A percentile compares a stretch with the other conserved stretches of the same genome.
Evolutionary conservation across 768 basidiomycete species (phyloP).

Genomic region (Lactifluus volemus): DNA sequence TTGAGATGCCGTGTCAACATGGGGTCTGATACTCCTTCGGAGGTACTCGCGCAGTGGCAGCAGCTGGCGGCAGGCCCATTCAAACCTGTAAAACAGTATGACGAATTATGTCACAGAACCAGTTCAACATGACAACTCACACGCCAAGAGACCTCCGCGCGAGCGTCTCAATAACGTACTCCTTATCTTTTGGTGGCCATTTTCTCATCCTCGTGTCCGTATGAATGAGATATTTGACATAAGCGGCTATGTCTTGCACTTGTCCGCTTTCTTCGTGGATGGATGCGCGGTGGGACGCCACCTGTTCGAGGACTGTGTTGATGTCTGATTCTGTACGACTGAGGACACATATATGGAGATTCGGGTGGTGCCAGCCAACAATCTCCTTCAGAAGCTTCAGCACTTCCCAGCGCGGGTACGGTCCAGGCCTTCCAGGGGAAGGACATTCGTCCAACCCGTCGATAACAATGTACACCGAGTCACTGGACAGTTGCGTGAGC

Average conservation of each 20-base stretch:
- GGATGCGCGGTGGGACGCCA: not conserved
- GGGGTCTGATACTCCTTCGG: not conserved
- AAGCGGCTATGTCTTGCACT: not conserved
- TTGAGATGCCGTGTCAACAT: not conserved
- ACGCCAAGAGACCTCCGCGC: not conserved
- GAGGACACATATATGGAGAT: not conserved
- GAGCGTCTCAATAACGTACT: not conserved
- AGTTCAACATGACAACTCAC: not conserved
- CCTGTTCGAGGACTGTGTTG: not conserved
- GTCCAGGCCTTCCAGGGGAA: not conserved
- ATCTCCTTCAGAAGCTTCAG: not conserved
- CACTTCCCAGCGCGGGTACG: not conserved
- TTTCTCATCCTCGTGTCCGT: not conserved
- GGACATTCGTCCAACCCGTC: not conserved
- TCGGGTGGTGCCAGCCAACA: too few species aligned
- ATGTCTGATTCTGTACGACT: not conserved
- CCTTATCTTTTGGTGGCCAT: not conserved
- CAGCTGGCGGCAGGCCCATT: not conserved
- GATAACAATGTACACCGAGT: not conserved
- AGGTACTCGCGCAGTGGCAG: not conserved
- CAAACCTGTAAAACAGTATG: not conserved
- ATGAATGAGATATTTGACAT: not conserved
- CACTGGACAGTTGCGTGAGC: not conserved
- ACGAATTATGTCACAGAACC: not conserved
- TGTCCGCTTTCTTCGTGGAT: not conserved